Base-by-base conservation (phyloP, 177 flowering plant genomes). In the Vitis hybrid region DNA sequence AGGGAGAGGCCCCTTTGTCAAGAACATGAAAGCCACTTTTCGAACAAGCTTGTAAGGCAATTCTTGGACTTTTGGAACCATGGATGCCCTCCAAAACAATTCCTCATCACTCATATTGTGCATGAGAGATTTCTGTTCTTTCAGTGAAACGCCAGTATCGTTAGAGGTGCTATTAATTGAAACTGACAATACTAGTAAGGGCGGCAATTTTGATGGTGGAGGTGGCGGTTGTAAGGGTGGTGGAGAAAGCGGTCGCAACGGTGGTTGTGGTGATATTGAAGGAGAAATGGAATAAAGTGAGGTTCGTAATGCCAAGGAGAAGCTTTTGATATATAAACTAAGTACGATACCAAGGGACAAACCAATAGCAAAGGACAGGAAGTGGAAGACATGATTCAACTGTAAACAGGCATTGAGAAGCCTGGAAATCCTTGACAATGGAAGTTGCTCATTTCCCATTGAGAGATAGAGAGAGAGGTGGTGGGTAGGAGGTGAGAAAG, bases 1-100 rank as follows among this genome's bases (percentile, higher is more conserved):
- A 1, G 84, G 87, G 70, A 83, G 59, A 3, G 71, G 73, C 35
- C 86, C 83, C n/a, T 59, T 69, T 17, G 82, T 80, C 77, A 85
- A 77, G 76, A 79, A 84, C 85, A 84, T 72, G 65, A 84, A 85
- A 5, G 88, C 88, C 58, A 85, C 81, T 69, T 81, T 85, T 11
- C 71, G 69, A 5, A 60, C 71, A 11, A 3, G 2, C 56, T 46
- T 49, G 49, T 19, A 62, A 3, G 62, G 62, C 9, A 24, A 27
- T 19, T 69, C 73, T 51, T 57, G 17, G 52, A 56, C 46, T 49
- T 32, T 35, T 4, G 78, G 74, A 60, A 71, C 77, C 74, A 69
- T 69, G 11, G 83, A 76, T 12, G 83, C 84, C 46, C 63, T 81
- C 79, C 65, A 6, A 10, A 77, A 14, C 72, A 83, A 64, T 75